Evolutionary conservation across 768 basidiomycete genomes (phyloP), one percentile per base, ranked within the genome.

Genomic region (Pleurotus platypus): DNA sequence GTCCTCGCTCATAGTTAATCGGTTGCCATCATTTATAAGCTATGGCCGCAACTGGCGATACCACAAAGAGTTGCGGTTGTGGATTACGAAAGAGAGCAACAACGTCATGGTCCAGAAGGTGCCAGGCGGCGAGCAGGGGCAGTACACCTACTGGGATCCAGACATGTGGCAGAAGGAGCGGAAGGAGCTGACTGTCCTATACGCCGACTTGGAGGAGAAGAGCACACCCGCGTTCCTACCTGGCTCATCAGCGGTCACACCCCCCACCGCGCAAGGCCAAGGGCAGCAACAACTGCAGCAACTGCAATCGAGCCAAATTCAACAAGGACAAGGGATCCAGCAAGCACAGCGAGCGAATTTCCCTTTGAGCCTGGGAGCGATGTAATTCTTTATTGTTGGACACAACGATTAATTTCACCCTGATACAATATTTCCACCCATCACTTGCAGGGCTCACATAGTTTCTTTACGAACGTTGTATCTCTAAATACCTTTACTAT

Each of bases 41-140:
- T 96, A 85, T 79, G 90, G 90, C 70, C 89, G 94, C 59, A 94
- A 94, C 70, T 98, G 95, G 94, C 80, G 95, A 59, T 97, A 89
- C 72, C 94, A 97, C 83, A 97, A 94, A 70, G 92, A 94, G 64
- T 78, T 92, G 49, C 87, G 86, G 42, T 70, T 92, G 55, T 82
- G 82, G 85, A 80, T 97, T 71, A 95, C 92, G 46, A 95, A 95
- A 66, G 93, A 96, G 71, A 86, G 82, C 38, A 89, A 89, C 18
- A 87, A 88, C 55, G 75, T 82, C 53, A 85, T 87, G 48, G 87
- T 87, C 58, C 81, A 85, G 63, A 91, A 91, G 71, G 85, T 90
- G 5, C 83, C 80, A 45, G 87, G 90, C 49, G 85, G 90, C 64
- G 92, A 97, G 71, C 84, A 89, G 62, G 94, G 94, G 24, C 83